A percentile compares a stretch with the other conserved stretches of the same genome.
phyloP scores from a whole-genome alignment of 2,329 filamentous ascomycete species.

The Neophaeococcomyces aloes region DNA sequence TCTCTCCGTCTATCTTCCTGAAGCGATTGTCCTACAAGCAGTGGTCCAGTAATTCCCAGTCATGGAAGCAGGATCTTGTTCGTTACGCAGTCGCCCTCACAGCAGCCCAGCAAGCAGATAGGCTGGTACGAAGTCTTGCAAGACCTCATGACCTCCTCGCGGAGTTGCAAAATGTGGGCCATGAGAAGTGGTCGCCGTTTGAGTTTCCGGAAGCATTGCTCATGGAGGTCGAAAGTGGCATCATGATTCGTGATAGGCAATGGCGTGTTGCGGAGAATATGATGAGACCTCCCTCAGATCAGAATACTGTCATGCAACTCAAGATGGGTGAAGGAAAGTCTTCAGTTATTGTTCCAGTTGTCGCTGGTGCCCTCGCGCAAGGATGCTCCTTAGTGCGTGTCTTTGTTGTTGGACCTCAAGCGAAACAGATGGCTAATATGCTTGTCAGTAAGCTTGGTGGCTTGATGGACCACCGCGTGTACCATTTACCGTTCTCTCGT shows the following conservation, averaged over 20 bases:
- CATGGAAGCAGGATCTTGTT: no score
- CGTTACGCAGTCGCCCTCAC: no score
- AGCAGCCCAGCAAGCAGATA: no score
- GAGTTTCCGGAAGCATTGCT: slow-evolving; percentile 49
- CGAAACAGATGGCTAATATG: slow-evolving; percentile 50
- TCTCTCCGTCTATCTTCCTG: no score
- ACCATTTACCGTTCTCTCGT: slow-evolving; percentile 38
- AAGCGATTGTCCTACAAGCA: no score
- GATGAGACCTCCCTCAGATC: slow-evolving; percentile 27
- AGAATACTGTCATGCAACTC: slow-evolving; percentile 51
- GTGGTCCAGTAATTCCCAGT: no score
- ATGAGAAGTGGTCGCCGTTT: no score
- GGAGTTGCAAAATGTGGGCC: no score
- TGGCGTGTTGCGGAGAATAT: slow-evolving; percentile 48
- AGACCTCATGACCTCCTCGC: no score
- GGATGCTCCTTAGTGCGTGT: slow-evolving; percentile 44
- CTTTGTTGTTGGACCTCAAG: slow-evolving; percentile 51
- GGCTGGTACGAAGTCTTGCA: no score
- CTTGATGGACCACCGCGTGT: slow-evolving; percentile 34
- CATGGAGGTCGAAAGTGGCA: slow-evolving; percentile 52
- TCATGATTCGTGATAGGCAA: slow-evolving; percentile 52
- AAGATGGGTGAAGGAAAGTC: slow-evolving; percentile 66
- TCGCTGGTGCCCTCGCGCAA: slow-evolving; percentile 45
- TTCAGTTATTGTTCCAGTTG: slow-evolving; percentile 58
- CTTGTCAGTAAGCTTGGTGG: slow-evolving; percentile 39